Percentiles rank a stretch among this genome's conserved stretches.
Evolutionary conservation across 2,329 filamentous ascomycete genomes (phyloP).

Genomic region (Fonsecaea erecta): DNA sequence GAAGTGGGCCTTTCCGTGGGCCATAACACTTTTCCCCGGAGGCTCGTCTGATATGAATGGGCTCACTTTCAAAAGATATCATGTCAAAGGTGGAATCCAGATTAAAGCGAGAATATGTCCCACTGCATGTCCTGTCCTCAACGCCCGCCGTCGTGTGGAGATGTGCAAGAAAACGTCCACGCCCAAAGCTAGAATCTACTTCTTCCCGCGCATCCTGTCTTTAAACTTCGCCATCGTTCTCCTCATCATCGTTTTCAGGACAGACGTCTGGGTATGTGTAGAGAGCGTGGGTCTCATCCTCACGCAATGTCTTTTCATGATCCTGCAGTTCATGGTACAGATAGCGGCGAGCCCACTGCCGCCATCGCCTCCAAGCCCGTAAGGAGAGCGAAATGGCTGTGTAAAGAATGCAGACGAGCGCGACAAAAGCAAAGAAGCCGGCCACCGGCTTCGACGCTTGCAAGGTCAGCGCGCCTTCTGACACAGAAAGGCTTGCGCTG

Average conservation of each 20-base stretch:
- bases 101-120: too few species aligned
- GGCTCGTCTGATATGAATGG: too few species aligned
- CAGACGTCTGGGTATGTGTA: neutral
- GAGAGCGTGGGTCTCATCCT: neutral
- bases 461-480: neutral
- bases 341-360: neutral
- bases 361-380: neutral
- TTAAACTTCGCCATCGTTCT: too few species aligned
- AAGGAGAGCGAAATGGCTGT: neutral
- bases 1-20: too few species aligned
- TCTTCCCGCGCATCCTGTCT: too few species aligned
- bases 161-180: too few species aligned
- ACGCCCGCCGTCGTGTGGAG: too few species aligned
- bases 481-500: neutral
- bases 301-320: neutral
- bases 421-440: neutral
- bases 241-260: neutral
- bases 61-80: too few species aligned
- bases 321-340: neutral
- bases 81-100: too few species aligned
- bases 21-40: too few species aligned
- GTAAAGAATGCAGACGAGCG: neutral
- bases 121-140: too few species aligned
- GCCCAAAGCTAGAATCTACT: too few species aligned
- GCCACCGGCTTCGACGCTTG: neutral